Conservation (phyloP, 805 yeast genomes). For the Jamesozyma spencerorum region DNA sequence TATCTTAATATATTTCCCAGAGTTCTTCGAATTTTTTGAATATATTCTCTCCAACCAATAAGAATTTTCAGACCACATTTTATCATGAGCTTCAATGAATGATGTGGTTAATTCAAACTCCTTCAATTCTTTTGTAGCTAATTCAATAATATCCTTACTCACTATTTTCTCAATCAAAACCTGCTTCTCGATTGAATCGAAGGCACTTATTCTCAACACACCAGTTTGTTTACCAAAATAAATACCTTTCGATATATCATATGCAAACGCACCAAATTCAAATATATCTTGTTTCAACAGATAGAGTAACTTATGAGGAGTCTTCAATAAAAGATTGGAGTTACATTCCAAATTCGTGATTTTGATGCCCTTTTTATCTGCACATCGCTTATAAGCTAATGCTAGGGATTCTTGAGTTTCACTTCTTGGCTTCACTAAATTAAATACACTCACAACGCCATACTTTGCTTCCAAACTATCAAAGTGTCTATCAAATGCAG, state of each 20-base stretch:
- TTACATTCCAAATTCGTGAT: constrained; percentile 32
- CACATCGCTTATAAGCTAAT: constrained; percentile 50
- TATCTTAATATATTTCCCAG: constrained; percentile 22
- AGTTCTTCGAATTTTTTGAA: constrained; percentile 32
- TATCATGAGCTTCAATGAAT: constrained; percentile 58
- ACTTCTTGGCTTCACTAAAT: constrained; percentile 57
- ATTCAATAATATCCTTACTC: constrained; percentile 53
- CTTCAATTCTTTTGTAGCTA: constrained; percentile 35
- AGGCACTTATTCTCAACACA: constrained; percentile 77
- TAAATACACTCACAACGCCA: constrained; percentile 78
- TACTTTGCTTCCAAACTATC: constrained; percentile 59
- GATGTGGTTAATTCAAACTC: constrained; percentile 35
- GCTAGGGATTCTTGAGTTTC: constrained; percentile 60
- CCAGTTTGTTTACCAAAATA: constrained; percentile 80
- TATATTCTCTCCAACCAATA: constrained; percentile 75
- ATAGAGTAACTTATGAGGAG: constrained; percentile 38
- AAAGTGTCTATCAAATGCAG: constrained; percentile 78
- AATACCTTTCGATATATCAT: constrained; percentile 50
- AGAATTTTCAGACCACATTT: constrained; percentile 89
- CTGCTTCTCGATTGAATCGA: constrained; percentile 84
- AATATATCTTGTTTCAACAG: constrained; percentile 54
- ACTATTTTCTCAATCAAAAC: constrained; percentile 65
- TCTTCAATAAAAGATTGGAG: constrained; percentile 30
- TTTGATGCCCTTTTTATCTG: constrained; percentile 27
- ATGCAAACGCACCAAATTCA: constrained; percentile 78